phyloP scores from a whole-genome alignment of 2,329 filamentous ascomycete species.

The Pseudogymnoascus sp. region DNA sequence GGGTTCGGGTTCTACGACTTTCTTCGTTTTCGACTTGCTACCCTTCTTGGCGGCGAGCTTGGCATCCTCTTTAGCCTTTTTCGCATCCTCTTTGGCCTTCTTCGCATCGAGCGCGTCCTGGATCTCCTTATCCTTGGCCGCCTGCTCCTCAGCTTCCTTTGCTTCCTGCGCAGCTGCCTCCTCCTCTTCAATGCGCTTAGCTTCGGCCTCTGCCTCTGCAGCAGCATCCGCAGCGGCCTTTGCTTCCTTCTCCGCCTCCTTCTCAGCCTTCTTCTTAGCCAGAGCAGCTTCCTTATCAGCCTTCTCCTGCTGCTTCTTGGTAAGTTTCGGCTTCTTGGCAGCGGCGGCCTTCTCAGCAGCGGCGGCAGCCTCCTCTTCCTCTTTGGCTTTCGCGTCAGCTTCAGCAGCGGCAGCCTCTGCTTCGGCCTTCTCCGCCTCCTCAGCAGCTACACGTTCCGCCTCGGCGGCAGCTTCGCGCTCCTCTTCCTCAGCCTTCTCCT shows the following conservation, averaged over 20 bases:
- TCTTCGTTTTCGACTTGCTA: conserved; percentile 23
- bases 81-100: conserved; percentile 35
- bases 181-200: conserved; percentile 21
- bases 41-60: conserved; percentile 33
- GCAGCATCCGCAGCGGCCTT: conserved; percentile 2
- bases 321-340: conserved; percentile 11
- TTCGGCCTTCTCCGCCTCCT: conserved; percentile 17
- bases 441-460: conserved; percentile 9
- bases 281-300: conserved; percentile 34
- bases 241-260: conserved; percentile 27
- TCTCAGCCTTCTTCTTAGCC: conserved; percentile 33
- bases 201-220: conserved; percentile 26
- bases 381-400: conserved; percentile 24
- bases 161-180: conserved; percentile 24
- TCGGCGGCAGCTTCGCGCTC: conserved; percentile 24
- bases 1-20: conserved; percentile 21
- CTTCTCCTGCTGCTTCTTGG: conserved; percentile 41
- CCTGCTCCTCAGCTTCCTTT: conserved; percentile 33
- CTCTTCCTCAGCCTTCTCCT: conserved; percentile 29
- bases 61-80: conserved; percentile 35
- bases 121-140: conserved; percentile 31
- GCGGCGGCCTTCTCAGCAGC: conserved; percentile 7
- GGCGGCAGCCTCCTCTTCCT: conserved; percentile 23
- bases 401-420: conserved; percentile 27
- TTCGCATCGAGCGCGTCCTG: conserved; percentile 32